Base-by-base conservation (phyloP, 2,329 filamentous ascomycete genomes). In the Mariannaea sp. region DNA sequence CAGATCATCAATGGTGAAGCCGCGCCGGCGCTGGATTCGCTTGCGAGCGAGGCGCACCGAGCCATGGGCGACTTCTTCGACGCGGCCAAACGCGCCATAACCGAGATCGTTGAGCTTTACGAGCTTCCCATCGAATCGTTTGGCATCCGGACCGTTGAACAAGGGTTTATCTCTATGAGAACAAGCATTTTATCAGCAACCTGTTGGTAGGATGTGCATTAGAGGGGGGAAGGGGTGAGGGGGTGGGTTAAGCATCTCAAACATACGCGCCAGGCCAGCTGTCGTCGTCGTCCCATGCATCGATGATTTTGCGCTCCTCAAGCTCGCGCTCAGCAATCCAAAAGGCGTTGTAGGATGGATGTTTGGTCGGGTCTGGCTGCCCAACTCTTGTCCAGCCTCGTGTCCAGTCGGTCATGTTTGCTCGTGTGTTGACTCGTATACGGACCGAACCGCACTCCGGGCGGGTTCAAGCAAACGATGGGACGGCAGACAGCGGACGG, bases 31-130 rank as follows among this genome's bases (percentile, higher is more conserved):
- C 24, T 63, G 55, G 49, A 77, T 74, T 59, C 72, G 71, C 64
- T 80, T 80, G 32, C 76, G 68, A 5, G 77, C 77, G 50, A 79
- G 70, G 41, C 68, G 73, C 41, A 80, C 74, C 7, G 68, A 66
- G 13, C 67, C 69, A 51, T 73, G 73, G 4, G 66, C 69, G 17
- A 78, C 72, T 50, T 75, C 73, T 53, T 79, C 72, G 20, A 80
- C 78, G 29, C 71, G 62, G 36, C 76, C 76, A 61, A 73, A 77
- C 14, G 70, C 70, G 24, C 76, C 77, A 38, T 60, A 64, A n/a
- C 77, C 76, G 8, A 80, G 67, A n/a, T 73, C 68, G 39, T 68
- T 63, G 44, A 69, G 57, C 55, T 65, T 66, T 7, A 63, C 56
- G 13, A 72, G 64, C 19, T 65, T 68, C 41, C 58, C 53, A 55